Base-by-base conservation (phyloP, 768 basidiomycete species). In the Gymnopilus junonius region DNA sequence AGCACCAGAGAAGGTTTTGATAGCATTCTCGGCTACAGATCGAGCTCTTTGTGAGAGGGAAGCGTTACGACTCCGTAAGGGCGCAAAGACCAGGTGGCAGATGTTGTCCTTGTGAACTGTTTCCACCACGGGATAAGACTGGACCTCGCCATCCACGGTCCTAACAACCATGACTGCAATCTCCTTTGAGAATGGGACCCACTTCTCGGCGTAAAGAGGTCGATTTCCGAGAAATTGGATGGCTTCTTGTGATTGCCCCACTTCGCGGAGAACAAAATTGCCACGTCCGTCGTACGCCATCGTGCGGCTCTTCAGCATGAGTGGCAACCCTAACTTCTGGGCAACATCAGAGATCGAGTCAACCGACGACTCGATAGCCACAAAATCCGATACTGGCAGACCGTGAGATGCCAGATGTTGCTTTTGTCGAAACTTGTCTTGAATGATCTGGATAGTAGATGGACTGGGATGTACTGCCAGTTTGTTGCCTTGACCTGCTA, bases 81-180 rank as follows among this genome's bases (percentile, higher is more conserved):
- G 97, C 0, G 92, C 94, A 62, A 94, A 91, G 7, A 97, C 95
- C 21, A 99, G 83, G 69, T 98, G 92, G 70, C 97, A 95, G 45
- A 99, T 90, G 70, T 90, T 96, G 53, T 97, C 86, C 77, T 92
- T 93, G 76, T 99, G 97, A 7, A 98, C 81, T 0, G 97, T 99
- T 77, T 99, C 95, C 14, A 98, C 97, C 5, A 87, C 88, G 12
- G 96, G 95, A 71, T 99, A 99, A 4, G 92, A 92, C 45, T 76
- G 74, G 2, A 95, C 87, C 57, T 92, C 85, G 3, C 94, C 97
- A 15, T 77, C 74, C 6, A 81, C 80, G 15, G 91, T 88, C 34
- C 93, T 88, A 2, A 97, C 96, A 11, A 99, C 97, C 93, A 99
- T 97, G 35, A 99, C 95, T 0, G 97, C 95, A 34, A 98, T 89